Evolutionary conservation across 495 filamentous ascomycete species (phyloP).

Genomic region (Parathielavia appendiculata): DNA sequence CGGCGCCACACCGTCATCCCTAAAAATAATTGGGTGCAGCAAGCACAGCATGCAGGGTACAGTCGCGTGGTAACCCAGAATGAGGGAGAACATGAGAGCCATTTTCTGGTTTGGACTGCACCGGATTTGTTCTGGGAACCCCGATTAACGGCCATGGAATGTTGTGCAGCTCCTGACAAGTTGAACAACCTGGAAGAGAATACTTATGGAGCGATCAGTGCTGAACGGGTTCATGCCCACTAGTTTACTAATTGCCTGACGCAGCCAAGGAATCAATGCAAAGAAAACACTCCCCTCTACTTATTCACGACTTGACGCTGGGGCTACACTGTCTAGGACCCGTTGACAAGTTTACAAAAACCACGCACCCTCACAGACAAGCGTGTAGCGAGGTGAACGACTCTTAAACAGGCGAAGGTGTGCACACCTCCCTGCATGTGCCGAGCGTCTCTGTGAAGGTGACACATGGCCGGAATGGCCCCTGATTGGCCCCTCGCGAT

Average conservation of each 20-base stretch:
- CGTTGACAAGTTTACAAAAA: no score
- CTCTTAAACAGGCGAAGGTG: background rate
- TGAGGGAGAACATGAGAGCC: background rate
- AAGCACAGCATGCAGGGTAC: background rate
- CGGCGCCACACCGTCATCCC: constrained; percentile 16
- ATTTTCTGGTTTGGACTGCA: constrained; percentile 7
- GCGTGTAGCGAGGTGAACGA: background rate
- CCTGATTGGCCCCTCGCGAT: constrained; percentile 8
- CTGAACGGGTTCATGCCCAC: no score
- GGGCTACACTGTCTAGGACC: no score
- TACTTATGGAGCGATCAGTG: no score
- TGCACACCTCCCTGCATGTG: background rate
- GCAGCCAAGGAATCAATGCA: no score
- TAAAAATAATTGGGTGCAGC: constrained; percentile 16
- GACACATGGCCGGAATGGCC: constrained; percentile 1
- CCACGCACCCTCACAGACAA: background rate
- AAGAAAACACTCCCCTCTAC: no score
- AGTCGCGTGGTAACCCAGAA: background rate
- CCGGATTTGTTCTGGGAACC: no score
- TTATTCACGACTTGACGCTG: no score
- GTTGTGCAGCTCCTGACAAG: no score
- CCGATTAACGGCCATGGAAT: no score
- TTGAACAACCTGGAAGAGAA: no score
- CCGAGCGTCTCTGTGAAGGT: constrained; percentile 2
- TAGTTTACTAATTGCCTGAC: no score